phyloP scores from a whole-genome alignment of 2,329 filamentous ascomycete species.

The Periglandula ipomoeae region DNA sequence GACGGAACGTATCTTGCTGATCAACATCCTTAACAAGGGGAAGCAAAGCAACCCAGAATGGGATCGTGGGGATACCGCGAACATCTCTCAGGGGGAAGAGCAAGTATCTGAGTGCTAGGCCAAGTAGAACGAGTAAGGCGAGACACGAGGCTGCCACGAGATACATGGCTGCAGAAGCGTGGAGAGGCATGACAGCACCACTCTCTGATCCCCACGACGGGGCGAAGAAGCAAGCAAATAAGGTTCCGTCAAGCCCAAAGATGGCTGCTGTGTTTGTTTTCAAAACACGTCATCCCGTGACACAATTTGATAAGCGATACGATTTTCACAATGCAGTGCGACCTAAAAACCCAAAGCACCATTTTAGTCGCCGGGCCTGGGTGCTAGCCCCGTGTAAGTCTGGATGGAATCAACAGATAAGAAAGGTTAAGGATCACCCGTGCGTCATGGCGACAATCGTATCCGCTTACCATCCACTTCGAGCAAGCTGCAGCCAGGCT shows the following conservation, averaged over 20 bases:
- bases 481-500: too few relatives aligned
- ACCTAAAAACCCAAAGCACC: neutral
- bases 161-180: neutral
- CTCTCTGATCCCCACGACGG: too few relatives aligned
- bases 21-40: constrained; percentile 33
- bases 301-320: neutral
- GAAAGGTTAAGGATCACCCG: too few relatives aligned
- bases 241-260: neutral
- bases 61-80: constrained; percentile 31
- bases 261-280: neutral
- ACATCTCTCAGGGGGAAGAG: constrained; percentile 18
- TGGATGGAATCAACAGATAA: too few relatives aligned
- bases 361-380: too few relatives aligned
- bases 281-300: neutral
- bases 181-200: neutral
- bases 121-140: constrained; percentile 1
- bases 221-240: neutral
- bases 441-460: too few relatives aligned
- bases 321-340: neutral
- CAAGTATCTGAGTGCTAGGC: constrained; percentile 8
- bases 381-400: too few relatives aligned
- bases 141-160: neutral
- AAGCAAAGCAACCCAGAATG: constrained; percentile 33
- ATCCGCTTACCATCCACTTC: too few relatives aligned
- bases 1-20: constrained; percentile 29